Evolutionary conservation across 805 yeast species (phyloP).

Genomic region (Candida krabiensis): DNA sequence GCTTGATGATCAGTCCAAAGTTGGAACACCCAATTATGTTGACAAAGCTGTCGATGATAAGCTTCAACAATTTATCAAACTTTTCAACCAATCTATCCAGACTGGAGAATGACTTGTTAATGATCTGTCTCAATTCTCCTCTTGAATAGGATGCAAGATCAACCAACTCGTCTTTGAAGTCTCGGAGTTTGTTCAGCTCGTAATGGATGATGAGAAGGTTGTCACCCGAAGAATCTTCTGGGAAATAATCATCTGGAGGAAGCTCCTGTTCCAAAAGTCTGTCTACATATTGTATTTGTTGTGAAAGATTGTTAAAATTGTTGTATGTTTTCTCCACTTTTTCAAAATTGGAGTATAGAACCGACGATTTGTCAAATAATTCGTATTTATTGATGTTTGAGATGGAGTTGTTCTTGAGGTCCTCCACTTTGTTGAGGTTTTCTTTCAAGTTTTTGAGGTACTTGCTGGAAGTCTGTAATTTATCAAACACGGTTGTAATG

Average conservation of each 20-base stretch:
- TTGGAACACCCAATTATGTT: conserved; percentile 75
- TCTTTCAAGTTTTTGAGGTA: conserved; percentile 52
- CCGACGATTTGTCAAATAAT: conserved; percentile 64
- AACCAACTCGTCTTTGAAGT: conserved; percentile 73
- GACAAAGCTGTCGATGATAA: conserved; percentile 59
- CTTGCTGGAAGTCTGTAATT: conserved; percentile 33
- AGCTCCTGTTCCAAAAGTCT: conserved; percentile 49
- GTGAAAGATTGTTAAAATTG: conserved; percentile 57
- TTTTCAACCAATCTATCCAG: conserved; percentile 48
- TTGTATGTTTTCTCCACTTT: conserved; percentile 65
- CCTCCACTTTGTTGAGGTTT: conserved; percentile 29
- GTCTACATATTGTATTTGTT: conserved; percentile 50
- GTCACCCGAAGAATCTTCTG: conserved; percentile 46
- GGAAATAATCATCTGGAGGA: conserved; percentile 27
- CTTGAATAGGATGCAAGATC: conserved; percentile 44
- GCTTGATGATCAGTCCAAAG: conserved; percentile 61
- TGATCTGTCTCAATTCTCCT: conserved; percentile 68
- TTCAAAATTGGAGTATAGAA: conserved; percentile 67
- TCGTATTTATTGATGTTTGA: conserved; percentile 66
- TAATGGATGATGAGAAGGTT: conserved; percentile 68
- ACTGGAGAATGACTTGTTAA: conserved; percentile 54
- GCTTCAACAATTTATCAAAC: conserved; percentile 64
- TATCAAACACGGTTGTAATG: conserved; percentile 24
- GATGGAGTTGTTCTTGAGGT: conserved; percentile 45
- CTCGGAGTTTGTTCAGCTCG: conserved; percentile 66